Conservation (phyloP, 176 grass and related monocot genomes). For the Bromus sterilis region DNA sequence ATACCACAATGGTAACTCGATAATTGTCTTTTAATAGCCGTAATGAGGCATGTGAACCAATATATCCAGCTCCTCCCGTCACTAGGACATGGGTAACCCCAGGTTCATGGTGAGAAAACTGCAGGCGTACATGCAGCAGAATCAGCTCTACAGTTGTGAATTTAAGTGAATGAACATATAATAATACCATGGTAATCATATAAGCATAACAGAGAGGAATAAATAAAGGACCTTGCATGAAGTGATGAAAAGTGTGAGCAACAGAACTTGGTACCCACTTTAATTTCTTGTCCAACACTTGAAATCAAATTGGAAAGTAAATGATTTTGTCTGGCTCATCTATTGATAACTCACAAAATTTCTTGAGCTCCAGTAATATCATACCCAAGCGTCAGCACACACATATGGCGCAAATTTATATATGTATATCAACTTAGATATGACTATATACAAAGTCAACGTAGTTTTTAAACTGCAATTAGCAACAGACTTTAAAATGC, state of each 20-base stretch:
- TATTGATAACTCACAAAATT: neutral
- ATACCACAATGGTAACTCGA: conserved; percentile 86
- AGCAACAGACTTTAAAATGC: neutral
- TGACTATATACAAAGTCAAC: neutral
- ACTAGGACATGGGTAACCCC: conserved; percentile 74
- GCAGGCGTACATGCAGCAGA: conserved; percentile 11
- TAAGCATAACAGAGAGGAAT: neutral
- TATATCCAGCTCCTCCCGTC: conserved; percentile 86
- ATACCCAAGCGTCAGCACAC: neutral
- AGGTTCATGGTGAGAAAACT: conserved; percentile 70
- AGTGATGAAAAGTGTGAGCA: conserved; percentile 4
- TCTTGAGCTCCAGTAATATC: neutral
- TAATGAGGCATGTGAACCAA: conserved; percentile 73
- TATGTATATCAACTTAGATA: neutral
- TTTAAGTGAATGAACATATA: neutral
- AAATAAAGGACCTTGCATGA: neutral
- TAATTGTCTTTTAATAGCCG: conserved; percentile 65
- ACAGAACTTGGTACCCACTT: neutral
- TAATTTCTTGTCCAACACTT: neutral
- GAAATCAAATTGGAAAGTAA: neutral
- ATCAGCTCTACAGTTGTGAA: conserved; percentile 9
- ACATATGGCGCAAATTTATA: neutral
- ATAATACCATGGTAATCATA: neutral
- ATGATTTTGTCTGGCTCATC: neutral
- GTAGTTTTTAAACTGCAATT: neutral